A percentile compares a stretch with the other conserved stretches of the same genome.
phyloP scores from a whole-genome alignment of 257 asterid genomes.

The Fraxinus cuspidata region DNA sequence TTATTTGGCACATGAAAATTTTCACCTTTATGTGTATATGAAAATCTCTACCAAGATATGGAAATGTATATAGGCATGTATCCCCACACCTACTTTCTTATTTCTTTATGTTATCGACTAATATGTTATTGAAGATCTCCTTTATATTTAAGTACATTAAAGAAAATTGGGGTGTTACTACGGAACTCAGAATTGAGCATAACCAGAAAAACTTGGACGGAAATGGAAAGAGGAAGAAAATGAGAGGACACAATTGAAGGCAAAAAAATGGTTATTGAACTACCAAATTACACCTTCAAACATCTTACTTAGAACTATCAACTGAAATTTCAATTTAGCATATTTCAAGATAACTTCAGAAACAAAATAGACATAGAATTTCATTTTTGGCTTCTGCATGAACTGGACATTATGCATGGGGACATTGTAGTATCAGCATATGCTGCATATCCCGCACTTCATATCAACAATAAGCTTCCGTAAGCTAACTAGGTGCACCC shows the following conservation, averaged over 20 bases:
- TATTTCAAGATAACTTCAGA: not conserved
- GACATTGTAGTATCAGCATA: not conserved
- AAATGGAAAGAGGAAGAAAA: not conserved
- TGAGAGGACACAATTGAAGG: not conserved
- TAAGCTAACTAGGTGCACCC: conserved; percentile 20
- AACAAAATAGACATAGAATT: not conserved
- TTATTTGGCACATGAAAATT: too few relatives aligned
- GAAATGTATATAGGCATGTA: too few relatives aligned
- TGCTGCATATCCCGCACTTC: not conserved
- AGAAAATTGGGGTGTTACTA: too few relatives aligned
- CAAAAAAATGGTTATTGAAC: not conserved
- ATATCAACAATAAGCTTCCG: not conserved
- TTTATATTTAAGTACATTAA: too few relatives aligned
- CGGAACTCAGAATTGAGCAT: too few relatives aligned
- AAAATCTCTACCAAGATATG: too few relatives aligned
- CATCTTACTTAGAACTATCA: not conserved
- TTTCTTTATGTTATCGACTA: too few relatives aligned
- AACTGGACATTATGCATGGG: not conserved
- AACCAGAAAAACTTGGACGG: too few relatives aligned
- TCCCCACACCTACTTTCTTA: too few relatives aligned
- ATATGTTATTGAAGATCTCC: too few relatives aligned
- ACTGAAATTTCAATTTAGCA: not conserved
- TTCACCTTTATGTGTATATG: too few relatives aligned
- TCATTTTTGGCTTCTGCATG: not conserved
- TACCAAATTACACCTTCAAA: not conserved